Evolutionary conservation across 371 early-diverging fungal species (phyloP).

Genomic region (Rhizomucor pusillus): DNA sequence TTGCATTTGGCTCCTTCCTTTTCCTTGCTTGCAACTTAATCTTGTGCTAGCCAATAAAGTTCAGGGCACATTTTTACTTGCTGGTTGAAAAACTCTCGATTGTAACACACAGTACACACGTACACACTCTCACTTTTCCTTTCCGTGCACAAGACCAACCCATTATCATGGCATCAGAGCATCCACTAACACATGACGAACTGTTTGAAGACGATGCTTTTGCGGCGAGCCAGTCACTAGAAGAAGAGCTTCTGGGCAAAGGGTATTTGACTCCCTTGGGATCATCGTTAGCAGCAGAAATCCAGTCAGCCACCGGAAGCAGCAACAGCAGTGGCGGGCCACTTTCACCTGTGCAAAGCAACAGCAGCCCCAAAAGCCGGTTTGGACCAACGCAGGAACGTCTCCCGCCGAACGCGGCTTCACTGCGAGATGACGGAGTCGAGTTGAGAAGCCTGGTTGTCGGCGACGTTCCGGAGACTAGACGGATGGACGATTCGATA

Average conservation of each 20-base stretch:
- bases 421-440: not conserved
- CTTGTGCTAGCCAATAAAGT: too few relatives aligned
- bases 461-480: not conserved
- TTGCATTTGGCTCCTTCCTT: too few relatives aligned
- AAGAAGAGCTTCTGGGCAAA: conserved; percentile 45
- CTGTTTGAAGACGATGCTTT: conserved; percentile 33
- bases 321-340: conserved; percentile 2
- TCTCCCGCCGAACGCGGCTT: not conserved
- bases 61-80: too few relatives aligned
- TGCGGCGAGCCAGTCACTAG: conserved; percentile 34
- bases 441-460: not conserved
- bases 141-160: not conserved
- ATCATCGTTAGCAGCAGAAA: conserved; percentile 45
- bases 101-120: too few relatives aligned
- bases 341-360: conserved; percentile 1
- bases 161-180: conserved; percentile 13
- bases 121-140: too few relatives aligned
- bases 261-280: conserved; percentile 33
- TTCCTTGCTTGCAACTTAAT: too few relatives aligned
- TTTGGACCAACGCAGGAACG: not conserved
- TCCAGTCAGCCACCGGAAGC: conserved; percentile 30
- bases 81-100: too few relatives aligned
- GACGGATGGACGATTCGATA: conserved; percentile 8
- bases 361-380: not conserved
- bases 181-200: conserved; percentile 3